Base-by-base conservation (phyloP, 2,329 filamentous ascomycete genomes). In the Cercospora brassicicola region DNA sequence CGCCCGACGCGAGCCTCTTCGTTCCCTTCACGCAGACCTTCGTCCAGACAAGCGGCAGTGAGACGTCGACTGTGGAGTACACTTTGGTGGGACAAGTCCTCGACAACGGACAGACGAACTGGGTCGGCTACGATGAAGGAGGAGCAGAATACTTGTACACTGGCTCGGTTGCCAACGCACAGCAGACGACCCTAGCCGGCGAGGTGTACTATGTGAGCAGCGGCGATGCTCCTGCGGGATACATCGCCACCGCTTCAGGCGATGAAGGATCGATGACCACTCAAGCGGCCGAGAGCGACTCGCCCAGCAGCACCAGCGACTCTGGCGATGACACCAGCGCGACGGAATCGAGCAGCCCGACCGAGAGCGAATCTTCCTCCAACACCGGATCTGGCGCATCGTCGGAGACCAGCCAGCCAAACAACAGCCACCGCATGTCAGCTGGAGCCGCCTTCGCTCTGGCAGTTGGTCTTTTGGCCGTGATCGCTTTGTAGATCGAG, bases 41-140 rank as follows among this genome's bases (percentile, higher is more conserved):
- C 45, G 59, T 68, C 31, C 56, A 66, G 18, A 59, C 59, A 31
- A 56, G 59, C 62, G 39, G 60, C 53, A 48, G 18, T 48, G 48
- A 33, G 45, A 60, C 48, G 15, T 20, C 59, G 31, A 69, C 67
- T 8, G 62, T 66, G n/a, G 55, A 42, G 15, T 56, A 61, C 62
- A 61, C 68, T 15, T 59, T 69, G 23, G 61, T 65, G 55, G 68
- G 65, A 20, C 81, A 86, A 69, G 82, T 91, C 15, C 79, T 87
- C 65, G 78, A 84, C 59, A 81, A 88, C 70, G 84, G 85, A 31
- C 72, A 77, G 9, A 76, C 85, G 30, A 77, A 80, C 36, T 76
- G 78, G 48, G 77, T 78, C 26, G 69, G 72, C 0, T 76, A 79
- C 62, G 71, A 73, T 28, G 76, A 78, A 39, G 78, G 78, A 42